Percentiles rank a stretch among this genome's conserved stretches.
Conservation (phyloP, 2,329 filamentous ascomycete species). For the Aspergillus neotritici region DNA sequence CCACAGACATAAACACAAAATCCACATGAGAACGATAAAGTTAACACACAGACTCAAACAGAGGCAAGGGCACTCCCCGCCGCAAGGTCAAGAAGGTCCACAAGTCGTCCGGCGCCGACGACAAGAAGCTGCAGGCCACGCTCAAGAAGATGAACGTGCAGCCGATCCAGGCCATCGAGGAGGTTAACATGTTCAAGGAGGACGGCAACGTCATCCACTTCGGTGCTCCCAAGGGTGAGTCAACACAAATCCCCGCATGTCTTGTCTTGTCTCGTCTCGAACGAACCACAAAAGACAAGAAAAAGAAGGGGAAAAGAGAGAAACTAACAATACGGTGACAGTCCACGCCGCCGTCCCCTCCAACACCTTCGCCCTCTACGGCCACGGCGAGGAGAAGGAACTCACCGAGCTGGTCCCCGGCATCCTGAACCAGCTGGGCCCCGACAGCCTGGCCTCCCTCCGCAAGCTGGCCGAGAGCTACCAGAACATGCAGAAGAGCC, state of each 20-base stretch:
- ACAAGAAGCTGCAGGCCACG: constrained; percentile 97
- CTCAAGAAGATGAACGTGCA: constrained; percentile 99
- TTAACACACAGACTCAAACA: constrained; percentile 31
- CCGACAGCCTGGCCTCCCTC: constrained; percentile 93
- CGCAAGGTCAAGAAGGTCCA: constrained; percentile 98
- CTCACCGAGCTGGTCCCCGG: constrained; percentile 98
- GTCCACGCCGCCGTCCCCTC: constrained; percentile 94
- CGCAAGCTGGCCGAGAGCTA: constrained; percentile 99
- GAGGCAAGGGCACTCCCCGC: constrained; percentile 97
- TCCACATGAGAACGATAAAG: constrained; percentile 6
- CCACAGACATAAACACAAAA: background rate
- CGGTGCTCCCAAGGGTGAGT: constrained; percentile 89
- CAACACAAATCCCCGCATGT: constrained; percentile 31
- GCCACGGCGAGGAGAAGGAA: constrained; percentile 98
- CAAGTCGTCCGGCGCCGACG: constrained; percentile 85
- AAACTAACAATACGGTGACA: constrained; percentile 37
- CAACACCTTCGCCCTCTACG: constrained; percentile 99
- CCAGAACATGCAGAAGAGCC: constrained; percentile 96
- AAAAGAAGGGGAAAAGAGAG: background rate
- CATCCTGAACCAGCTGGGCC: constrained; percentile 98
- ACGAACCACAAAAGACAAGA: background rate
- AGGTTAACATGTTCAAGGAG: constrained; percentile 99
- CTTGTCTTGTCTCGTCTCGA: background rate
- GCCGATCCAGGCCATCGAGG: constrained; percentile 98
- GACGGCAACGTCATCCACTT: constrained; percentile 99